phyloP scores from a whole-genome alignment of 73 alveolate species.

The Breviolum minutum region DNA sequence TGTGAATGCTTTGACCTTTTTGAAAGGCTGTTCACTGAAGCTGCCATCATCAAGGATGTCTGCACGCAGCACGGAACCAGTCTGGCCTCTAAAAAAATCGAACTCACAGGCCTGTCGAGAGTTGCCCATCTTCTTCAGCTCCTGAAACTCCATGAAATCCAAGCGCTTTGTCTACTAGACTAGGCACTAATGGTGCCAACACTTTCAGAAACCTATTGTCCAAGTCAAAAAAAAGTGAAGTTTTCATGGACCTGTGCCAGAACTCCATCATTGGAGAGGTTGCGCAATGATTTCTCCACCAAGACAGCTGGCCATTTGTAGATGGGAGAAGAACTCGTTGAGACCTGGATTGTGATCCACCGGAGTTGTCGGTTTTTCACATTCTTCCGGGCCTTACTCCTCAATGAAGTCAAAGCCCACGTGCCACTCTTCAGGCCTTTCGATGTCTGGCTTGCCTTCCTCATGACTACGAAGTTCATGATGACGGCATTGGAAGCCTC shows the following conservation, averaged over 20 bases:
- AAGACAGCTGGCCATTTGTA: constrained; percentile 32
- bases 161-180: not conserved
- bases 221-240: not conserved
- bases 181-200: constrained; percentile 26
- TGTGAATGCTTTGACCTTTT: constrained; percentile 31
- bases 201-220: constrained; percentile 22
- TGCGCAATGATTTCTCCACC: constrained; percentile 38
- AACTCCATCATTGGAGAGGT: constrained; percentile 32
- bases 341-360: constrained; percentile 1
- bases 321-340: not conserved
- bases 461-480: constrained; percentile 17
- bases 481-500: constrained; percentile 41
- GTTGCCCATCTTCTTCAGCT: not conserved
- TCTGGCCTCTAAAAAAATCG: constrained; percentile 15
- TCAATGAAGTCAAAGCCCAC: constrained; percentile 43
- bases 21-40: not conserved
- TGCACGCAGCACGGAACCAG: not conserved
- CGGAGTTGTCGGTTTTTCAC: not conserved
- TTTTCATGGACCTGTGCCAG: constrained; percentile 32
- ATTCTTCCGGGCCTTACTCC: not conserved
- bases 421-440: not conserved
- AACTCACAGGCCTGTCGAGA: constrained; percentile 2
- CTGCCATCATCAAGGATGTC: not conserved
- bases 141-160: constrained; percentile 61
- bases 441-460: constrained; percentile 6